Conservation (phyloP, 2,329 filamentous ascomycete species). For the Cercospora sp. region DNA sequence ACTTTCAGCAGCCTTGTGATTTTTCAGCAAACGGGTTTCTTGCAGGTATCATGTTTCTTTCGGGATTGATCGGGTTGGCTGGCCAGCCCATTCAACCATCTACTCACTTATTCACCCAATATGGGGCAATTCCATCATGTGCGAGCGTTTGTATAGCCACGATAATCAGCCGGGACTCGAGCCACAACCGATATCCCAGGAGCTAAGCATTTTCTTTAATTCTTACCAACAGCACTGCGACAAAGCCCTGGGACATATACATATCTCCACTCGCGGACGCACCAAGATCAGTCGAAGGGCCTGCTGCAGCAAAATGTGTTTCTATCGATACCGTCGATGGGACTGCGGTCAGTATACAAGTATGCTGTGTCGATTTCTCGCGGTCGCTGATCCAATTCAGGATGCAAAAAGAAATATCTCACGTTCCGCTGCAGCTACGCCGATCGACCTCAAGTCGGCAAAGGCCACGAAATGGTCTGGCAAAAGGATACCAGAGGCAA, state of each 20-base stretch:
- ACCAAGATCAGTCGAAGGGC: neutral
- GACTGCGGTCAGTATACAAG: constrained; percentile 1
- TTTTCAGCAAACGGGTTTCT: neutral
- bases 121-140: neutral
- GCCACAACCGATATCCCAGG: neutral
- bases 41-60: neutral
- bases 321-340: constrained; percentile 12
- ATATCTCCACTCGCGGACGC: neutral
- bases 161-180: neutral
- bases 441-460: neutral
- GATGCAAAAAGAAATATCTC: constrained; percentile 13
- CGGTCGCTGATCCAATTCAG: neutral
- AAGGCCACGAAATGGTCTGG: constrained; percentile 5
- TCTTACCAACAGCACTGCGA: neutral
- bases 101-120: neutral
- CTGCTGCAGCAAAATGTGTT: neutral
- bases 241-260: neutral
- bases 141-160: neutral
- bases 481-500: constrained; percentile 10
- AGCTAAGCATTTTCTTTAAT: neutral
- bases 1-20: neutral
- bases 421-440: constrained; percentile 15
- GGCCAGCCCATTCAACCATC: neutral
- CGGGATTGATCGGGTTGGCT: neutral
- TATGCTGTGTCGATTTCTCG: neutral